These are phyloP conservation scores for Syncephalastrum sp. DNA, from an alignment of 371 early-diverging fungal species.

Conservation along the genomic window DNA sequence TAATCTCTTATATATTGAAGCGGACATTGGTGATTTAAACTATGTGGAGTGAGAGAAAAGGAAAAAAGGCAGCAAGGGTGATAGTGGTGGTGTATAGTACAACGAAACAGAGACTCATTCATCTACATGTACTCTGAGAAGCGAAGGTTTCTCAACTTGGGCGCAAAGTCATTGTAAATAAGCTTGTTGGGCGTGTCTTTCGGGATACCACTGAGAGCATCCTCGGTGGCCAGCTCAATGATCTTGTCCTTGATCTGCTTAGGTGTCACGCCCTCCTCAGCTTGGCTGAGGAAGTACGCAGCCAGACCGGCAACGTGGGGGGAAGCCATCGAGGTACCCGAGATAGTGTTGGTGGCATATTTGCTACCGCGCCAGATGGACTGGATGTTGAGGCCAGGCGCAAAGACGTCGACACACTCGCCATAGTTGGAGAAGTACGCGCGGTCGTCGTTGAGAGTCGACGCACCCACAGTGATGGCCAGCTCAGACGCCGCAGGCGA, in stretches of 20 bases:
- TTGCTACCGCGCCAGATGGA: slow-evolving; percentile 86
- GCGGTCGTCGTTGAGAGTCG: slow-evolving; percentile 74
- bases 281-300: slow-evolving; percentile 76
- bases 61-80: no score
- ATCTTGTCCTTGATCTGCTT: slow-evolving; percentile 80
- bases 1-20: no score
- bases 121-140: no score
- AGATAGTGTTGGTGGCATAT: slow-evolving; percentile 77
- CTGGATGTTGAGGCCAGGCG: slow-evolving; percentile 88
- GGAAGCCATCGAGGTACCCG: slow-evolving; percentile 98
- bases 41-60: no score
- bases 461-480: slow-evolving; percentile 97
- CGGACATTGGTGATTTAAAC: no score
- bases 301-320: slow-evolving; percentile 97
- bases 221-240: slow-evolving; percentile 64
- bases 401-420: slow-evolving; percentile 89
- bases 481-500: slow-evolving; percentile 88
- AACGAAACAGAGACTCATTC: no score
- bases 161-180: slow-evolving; percentile 66
- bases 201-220: slow-evolving; percentile 63
- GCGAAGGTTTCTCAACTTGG: no score
- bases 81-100: no score
- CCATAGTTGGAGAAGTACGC: slow-evolving; percentile 93
- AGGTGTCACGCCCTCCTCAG: slow-evolving; percentile 64
- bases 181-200: slow-evolving; percentile 77